Base-by-base conservation (phyloP, 2,329 filamentous ascomycete genomes). In the Stromatinia cepivora region DNA sequence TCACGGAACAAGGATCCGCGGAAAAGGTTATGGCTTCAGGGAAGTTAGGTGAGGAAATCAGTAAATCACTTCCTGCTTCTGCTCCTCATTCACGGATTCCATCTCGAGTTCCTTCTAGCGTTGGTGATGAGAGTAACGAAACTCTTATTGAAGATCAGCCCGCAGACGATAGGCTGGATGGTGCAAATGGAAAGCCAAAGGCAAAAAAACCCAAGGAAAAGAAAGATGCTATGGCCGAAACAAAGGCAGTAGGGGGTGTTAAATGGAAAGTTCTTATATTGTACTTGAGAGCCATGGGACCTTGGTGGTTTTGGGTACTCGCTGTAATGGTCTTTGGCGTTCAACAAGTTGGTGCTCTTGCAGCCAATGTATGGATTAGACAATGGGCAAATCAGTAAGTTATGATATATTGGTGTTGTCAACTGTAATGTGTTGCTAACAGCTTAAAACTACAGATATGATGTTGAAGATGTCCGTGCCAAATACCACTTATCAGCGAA, bases 281-380 rank as follows among this genome's bases (percentile, higher is more conserved):
- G 78, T 99, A 99, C 78, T 86, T 99, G 25, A 82, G 81, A 70
- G 87, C 94, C 72, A 99, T 99, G 95, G 95, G 95, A n/a, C 86
- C 90, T 6, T 97, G 93, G 92, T 94, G 92, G 85, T 99, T 97
- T 82, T 99, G 95, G 95, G 79, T 90, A 61, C 82, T 92, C 48
- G 91, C 94, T 28, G 81, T 89, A 20, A 74, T 89, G 6, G 89
- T 94, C 50, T 98, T 99, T 77, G 85, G 85, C 39, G 82, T 90
- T 57, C 94, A 97, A 78, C 95, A 99, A 78, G 79, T 97, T 46
- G 91, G 91, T 5, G 91, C 91, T 34, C 90, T 98, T 3, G 92
- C 91, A 0, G 96, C 93, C 48, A 97, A 95, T 76, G 81, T 97
- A 64, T 99, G 95, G 95, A 97, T 99, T 76, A 88, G 92, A 75